Base-by-base conservation (phyloP, 148 eudicot genomes). In the Vaccinium corymbosum region DNA sequence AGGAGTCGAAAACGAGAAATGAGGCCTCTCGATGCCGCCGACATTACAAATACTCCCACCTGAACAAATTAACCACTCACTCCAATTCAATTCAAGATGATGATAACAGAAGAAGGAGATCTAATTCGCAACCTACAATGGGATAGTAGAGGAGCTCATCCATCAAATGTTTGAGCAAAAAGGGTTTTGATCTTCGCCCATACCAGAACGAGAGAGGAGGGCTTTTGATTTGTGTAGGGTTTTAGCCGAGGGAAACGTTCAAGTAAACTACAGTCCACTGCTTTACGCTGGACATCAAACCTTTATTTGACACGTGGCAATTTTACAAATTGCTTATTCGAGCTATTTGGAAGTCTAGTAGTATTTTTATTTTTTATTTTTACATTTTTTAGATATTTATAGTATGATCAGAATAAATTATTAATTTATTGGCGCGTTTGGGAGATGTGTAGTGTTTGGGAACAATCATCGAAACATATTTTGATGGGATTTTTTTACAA, bases 11-110 rank as follows among this genome's bases (percentile, higher is more conserved):
- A 87, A 38, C 91, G 90, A 51, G 91, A 87, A 81, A 91, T 85
- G 46, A 93, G 85, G 86, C 93, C 92, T 88, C 94, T 89, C 25
- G 93, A 92, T 78, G 87, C 86, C 62, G 90, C 87, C 48, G 87
- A 82, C 94, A 91, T 90, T 29, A 52, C n/a, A 16, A 80, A 81
- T 12, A 32, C 55, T 29, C 38, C 38, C 38, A 35, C 38, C 38
- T 35, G 38, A 35, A 35, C 66, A 49, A 49, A 49, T 49, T 49
- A 49, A 7, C 1, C 51, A 49, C 51, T 78, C 62, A n/a, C 48
- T 9, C 71, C 27, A 64, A 7, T 74, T 13, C n/a, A 75, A 46
- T 75, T 19, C 22, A 19, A 19, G 25, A 46, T 19, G 49, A 74
- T 14, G 29, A 62, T 7, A 6, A n/a, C 16, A 12, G 9, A 15